These are phyloP conservation scores for Citeromyces matritensis DNA, from an alignment of 805 yeast genomes.

Conservation along the genomic window DNA sequence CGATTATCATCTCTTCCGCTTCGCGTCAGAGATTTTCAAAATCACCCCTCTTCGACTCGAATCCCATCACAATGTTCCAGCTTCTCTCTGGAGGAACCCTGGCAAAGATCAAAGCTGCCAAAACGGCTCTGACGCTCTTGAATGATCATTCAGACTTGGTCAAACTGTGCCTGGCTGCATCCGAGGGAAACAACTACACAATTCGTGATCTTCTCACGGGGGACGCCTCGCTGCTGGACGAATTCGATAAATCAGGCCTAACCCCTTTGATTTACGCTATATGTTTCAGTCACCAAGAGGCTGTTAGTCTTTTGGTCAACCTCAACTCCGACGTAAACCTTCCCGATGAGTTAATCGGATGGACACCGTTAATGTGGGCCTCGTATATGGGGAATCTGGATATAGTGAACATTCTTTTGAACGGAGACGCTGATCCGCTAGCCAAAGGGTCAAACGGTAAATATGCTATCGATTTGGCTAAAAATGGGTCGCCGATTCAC, in stretches of 20 bases:
- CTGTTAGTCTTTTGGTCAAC: slow-evolving; percentile 30
- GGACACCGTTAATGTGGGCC: slow-evolving; percentile 82
- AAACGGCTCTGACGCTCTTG: too few relatives aligned
- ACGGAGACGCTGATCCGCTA: slow-evolving; percentile 49
- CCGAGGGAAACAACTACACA: too few relatives aligned
- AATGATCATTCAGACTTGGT: too few relatives aligned
- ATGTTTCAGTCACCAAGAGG: slow-evolving; percentile 30
- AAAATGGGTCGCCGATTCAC: slow-evolving; percentile 39
- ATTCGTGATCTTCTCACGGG: slow-evolving; percentile 5
- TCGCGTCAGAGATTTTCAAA: too few relatives aligned
- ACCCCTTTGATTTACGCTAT: slow-evolving; percentile 38
- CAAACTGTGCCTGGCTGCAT: too few relatives aligned
- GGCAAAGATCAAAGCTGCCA: too few relatives aligned
- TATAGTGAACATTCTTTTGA: slow-evolving; percentile 40
- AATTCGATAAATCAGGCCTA: slow-evolving; percentile 22
- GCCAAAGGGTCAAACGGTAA: slow-evolving; percentile 18
- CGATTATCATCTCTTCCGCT: too few relatives aligned
- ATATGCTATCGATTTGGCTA: slow-evolving; percentile 42
- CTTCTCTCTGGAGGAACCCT: too few relatives aligned
- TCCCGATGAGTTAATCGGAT: slow-evolving; percentile 32
- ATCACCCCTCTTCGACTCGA: too few relatives aligned
- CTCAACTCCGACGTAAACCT: slow-evolving; percentile 32
- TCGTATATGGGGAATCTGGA: slow-evolving; percentile 42
- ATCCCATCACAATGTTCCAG: too few relatives aligned
- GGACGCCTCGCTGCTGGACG: slow-evolving; percentile 10